Percentiles rank a stretch among this genome's conserved stretches.
Conservation (phyloP, 176 grass and related monocot species). For the Otatea glauca region DNA sequence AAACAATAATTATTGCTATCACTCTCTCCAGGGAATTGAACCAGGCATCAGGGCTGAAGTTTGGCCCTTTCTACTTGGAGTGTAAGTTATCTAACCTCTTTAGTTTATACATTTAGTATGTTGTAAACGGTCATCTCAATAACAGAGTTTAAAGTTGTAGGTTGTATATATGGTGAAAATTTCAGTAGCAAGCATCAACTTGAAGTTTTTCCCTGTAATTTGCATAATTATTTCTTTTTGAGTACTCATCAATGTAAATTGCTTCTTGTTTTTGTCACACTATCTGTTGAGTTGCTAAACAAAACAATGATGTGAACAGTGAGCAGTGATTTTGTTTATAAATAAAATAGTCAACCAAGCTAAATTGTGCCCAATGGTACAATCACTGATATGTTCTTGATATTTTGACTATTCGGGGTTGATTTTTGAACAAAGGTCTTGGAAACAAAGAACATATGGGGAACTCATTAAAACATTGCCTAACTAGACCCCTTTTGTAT, state of each 20-base stretch:
- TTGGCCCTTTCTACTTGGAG: slow-evolving; percentile 96
- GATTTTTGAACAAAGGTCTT: slow-evolving; percentile 8
- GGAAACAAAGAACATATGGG: not conserved
- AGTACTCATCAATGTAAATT: not conserved
- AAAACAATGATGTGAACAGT: slow-evolving; percentile 4
- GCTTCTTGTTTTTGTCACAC: not conserved
- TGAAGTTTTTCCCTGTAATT: slow-evolving; percentile 4
- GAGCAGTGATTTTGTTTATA: not conserved
- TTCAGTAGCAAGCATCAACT: not conserved
- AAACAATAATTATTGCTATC: slow-evolving; percentile 31
- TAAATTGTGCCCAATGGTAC: not conserved
- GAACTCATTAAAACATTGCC: not conserved
- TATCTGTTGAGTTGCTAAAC: not conserved
- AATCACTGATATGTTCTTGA: not conserved
- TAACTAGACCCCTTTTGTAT: slow-evolving; percentile 1
- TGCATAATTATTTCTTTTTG: slow-evolving; percentile 2
- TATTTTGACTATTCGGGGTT: not conserved
- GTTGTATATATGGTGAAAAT: not conserved
- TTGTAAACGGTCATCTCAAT: slow-evolving; percentile 14
- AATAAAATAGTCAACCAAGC: not conserved
- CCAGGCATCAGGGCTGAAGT: slow-evolving; percentile 83
- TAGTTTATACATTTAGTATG: slow-evolving; percentile 37
- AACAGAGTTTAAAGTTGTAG: slow-evolving; percentile 25
- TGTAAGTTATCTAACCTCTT: slow-evolving; percentile 60
- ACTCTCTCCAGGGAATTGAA: slow-evolving; percentile 76